Percentiles rank a stretch among this genome's conserved stretches.
Evolutionary conservation across 495 filamentous ascomycete species (phyloP).

Genomic region (Talaromyces stipitatus): DNA sequence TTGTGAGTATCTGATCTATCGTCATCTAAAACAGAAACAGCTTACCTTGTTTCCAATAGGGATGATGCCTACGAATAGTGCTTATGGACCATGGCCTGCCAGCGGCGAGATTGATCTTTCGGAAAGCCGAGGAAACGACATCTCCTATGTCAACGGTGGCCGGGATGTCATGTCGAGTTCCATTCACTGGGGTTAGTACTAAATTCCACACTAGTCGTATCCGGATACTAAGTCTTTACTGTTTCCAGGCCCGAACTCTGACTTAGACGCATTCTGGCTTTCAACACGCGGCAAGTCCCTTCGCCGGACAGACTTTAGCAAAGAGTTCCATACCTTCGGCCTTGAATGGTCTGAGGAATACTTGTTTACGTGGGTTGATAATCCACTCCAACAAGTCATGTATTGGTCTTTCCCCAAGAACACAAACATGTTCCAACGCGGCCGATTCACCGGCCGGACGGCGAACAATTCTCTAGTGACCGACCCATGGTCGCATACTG

Average conservation of each 20-base stretch:
- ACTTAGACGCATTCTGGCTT: slow-evolving; percentile 64
- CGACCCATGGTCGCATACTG: slow-evolving; percentile 61
- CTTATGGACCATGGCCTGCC: slow-evolving; percentile 68
- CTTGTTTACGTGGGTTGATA: slow-evolving; percentile 80
- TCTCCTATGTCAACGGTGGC: slow-evolving; percentile 63
- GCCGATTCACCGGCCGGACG: slow-evolving; percentile 61
- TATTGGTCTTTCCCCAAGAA: slow-evolving; percentile 62
- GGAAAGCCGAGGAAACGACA: slow-evolving; percentile 75
- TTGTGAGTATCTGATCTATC: slow-evolving; percentile 34
- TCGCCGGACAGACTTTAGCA: slow-evolving; percentile 11
- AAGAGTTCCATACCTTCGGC: slow-evolving; percentile 56
- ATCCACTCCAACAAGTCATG: slow-evolving; percentile 67
- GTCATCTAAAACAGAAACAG: neutral
- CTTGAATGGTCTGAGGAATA: slow-evolving; percentile 86
- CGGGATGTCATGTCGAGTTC: slow-evolving; percentile 77
- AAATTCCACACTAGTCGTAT: slow-evolving; percentile 36
- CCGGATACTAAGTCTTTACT: neutral
- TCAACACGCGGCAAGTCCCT: slow-evolving; percentile 51
- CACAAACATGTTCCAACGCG: slow-evolving; percentile 61
- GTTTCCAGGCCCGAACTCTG: slow-evolving; percentile 3
- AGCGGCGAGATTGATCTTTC: slow-evolving; percentile 84
- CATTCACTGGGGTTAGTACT: slow-evolving; percentile 60
- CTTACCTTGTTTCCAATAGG: neutral
- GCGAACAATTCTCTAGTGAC: slow-evolving; percentile 60
- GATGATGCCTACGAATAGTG: slow-evolving; percentile 69